These are phyloP conservation scores for Rutidosis leptorrhynchoides DNA, from an alignment of 129 eudicot species.

Conservation along the genomic window DNA sequence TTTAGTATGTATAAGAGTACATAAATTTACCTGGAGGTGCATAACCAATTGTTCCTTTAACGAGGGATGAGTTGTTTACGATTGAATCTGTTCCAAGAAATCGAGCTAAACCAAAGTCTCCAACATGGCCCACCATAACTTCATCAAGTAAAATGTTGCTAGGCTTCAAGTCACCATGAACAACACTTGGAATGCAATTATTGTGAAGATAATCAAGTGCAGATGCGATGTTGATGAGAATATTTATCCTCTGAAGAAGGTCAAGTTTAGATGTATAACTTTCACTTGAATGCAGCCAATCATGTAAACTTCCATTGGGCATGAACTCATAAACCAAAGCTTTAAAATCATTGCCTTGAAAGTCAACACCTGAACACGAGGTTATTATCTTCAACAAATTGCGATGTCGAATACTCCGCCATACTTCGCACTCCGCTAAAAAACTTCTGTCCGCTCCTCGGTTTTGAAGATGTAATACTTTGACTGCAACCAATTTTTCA, in stretches of 20 bases:
- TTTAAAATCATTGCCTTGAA: slow-evolving; percentile 25
- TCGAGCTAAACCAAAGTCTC: slow-evolving; percentile 22
- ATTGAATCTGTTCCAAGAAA: not conserved
- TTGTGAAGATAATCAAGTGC: slow-evolving; percentile 27
- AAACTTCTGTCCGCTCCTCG: slow-evolving; percentile 28
- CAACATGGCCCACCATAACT: slow-evolving; percentile 19
- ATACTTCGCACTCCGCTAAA: slow-evolving; percentile 31
- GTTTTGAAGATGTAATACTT: slow-evolving; percentile 29
- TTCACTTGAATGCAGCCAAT: slow-evolving; percentile 21
- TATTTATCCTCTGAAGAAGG: slow-evolving; percentile 19
- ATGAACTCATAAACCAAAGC: slow-evolving; percentile 25
- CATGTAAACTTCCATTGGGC: slow-evolving; percentile 28
- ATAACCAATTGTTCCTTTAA: slow-evolving; percentile 21
- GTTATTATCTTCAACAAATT: slow-evolving; percentile 39
- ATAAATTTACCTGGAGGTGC: slow-evolving; percentile 14
- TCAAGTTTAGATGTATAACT: not conserved
- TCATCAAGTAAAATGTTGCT: slow-evolving; percentile 18
- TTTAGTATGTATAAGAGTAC: not conserved
- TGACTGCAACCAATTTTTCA: slow-evolving; percentile 28
- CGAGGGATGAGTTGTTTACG: not conserved
- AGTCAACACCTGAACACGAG: slow-evolving; percentile 37
- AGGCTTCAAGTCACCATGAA: slow-evolving; percentile 25
- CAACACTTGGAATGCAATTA: not conserved
- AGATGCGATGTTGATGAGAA: slow-evolving; percentile 5
- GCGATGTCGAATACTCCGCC: slow-evolving; percentile 31